Evolutionary conservation across 1,139 yeast species (phyloP), one percentile per base, ranked within the genome.

Genomic region (Hansenula sp.): DNA sequence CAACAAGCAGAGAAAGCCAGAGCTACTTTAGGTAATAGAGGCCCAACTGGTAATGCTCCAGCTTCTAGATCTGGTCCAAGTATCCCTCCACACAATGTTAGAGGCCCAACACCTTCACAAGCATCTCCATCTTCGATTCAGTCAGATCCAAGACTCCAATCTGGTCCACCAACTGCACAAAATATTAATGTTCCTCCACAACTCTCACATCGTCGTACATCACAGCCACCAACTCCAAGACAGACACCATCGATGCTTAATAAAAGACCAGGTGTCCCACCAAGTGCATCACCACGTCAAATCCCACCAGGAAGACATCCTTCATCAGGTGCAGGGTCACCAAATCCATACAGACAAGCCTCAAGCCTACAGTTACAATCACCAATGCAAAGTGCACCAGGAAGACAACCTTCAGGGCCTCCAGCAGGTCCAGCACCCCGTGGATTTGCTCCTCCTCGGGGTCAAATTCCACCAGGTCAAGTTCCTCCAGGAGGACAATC

Each of bases 91-190:
- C 21, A 30, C 7, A 14, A 12, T 13, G 20, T 10, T 24, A n/a
- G 16, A 9, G 16, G 19, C 3, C 8, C 4, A 17, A 20, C 29
- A 25, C 22, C 29, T 4, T 18, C n/a, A 13, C 34, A 21, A 22
- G 16, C 19, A n/a, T 24, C 40, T 21, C 28, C 21, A 20, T 12
- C 14, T 9, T 22, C 34, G 4, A 24, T 14, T 17, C 11, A 16
- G n/a, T 32, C 34, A 22, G 24, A 30, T 24, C 30, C 38, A 17
- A 32, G 36, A 24, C 32, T n/a, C n/a, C n/a, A 31, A n/a, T 26
- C 31, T 12, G n/a, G 14, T 6, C 22, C 27, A 9, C 28, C 38
- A 18, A 9, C 27, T n/a, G 36, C 26, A 29, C 27, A 32, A 14
- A 20, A 36, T 9, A 16, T n/a, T 4, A 16, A 24, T 16, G 30